Evolutionary conservation across 2,329 filamentous ascomycete genomes (phyloP).

Genomic region (Metarhizium rileyi): DNA sequence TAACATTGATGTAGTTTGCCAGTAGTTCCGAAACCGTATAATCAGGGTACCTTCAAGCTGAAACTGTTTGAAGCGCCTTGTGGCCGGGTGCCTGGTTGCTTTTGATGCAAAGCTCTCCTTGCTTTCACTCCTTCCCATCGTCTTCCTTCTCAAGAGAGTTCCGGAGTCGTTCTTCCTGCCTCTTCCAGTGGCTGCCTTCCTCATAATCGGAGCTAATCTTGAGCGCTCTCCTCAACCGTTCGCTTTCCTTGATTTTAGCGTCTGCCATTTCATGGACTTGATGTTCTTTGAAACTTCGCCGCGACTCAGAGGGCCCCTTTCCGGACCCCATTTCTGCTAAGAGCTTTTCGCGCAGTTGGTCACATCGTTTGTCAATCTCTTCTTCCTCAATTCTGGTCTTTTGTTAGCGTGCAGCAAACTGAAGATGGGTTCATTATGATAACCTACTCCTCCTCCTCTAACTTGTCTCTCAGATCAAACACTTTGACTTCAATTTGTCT

Average conservation of each 20-base stretch:
- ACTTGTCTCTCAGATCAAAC: constrained; percentile 75
- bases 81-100: background rate
- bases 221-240: constrained; percentile 74
- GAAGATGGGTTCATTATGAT: background rate
- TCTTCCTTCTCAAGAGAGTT: constrained; percentile 31
- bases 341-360: constrained; percentile 31
- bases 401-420: constrained; percentile 6
- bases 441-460: constrained; percentile 79
- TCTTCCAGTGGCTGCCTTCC: constrained; percentile 77
- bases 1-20: too few species aligned
- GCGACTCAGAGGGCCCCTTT: constrained; percentile 23
- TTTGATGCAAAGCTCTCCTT: background rate
- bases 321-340: constrained; percentile 27
- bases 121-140: constrained; percentile 13
- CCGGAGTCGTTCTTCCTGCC: constrained; percentile 61
- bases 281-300: constrained; percentile 66
- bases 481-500: constrained; percentile 89
- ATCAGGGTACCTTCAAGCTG: background rate
- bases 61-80: background rate
- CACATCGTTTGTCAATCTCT: constrained; percentile 65
- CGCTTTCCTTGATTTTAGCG: constrained; percentile 93
- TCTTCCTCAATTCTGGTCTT: constrained; percentile 64
- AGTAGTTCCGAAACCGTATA: too few species aligned
- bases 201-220: constrained; percentile 81
- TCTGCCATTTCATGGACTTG: constrained; percentile 94